Conservation (phyloP, 306 rosid genomes). For the Corylus heterophylla region DNA sequence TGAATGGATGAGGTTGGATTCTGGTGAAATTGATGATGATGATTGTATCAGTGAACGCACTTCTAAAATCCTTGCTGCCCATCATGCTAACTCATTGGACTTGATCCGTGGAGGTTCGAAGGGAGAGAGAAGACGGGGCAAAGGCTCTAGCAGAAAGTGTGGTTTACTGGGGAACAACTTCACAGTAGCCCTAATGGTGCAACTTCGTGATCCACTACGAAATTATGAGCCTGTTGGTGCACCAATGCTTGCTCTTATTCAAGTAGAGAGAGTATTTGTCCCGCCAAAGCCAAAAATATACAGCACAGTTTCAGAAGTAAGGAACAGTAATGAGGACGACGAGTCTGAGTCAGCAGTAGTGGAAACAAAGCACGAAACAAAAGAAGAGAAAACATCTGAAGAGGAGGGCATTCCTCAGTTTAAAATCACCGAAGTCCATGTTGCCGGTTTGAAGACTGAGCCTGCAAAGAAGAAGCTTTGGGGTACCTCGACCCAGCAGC, state of each 20-base stretch:
- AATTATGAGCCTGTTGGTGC: conserved; percentile 84
- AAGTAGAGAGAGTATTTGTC: conserved; percentile 82
- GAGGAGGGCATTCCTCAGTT: conserved; percentile 67
- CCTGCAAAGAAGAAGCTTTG: conserved; percentile 57
- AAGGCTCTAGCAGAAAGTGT: conserved; percentile 52
- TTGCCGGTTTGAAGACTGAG: conserved; percentile 68
- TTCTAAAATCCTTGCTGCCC: conserved; percentile 79
- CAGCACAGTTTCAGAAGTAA: conserved; percentile 45
- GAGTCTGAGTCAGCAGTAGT: conserved; percentile 39
- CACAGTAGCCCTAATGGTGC: conserved; percentile 83
- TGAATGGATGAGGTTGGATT: conserved; percentile 93
- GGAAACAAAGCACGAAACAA: conserved; percentile 40
- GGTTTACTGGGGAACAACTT: conserved; percentile 88
- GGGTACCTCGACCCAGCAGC: conserved; percentile 58
- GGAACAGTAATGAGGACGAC: conserved; percentile 40
- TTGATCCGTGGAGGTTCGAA: conserved; percentile 48
- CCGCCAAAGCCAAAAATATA: conserved; percentile 76
- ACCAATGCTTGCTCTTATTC: conserved; percentile 86
- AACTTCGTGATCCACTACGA: conserved; percentile 87
- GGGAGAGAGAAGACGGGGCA: conserved; percentile 64
- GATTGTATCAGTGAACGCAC: conserved; percentile 79
- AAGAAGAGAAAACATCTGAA: conserved; percentile 44
- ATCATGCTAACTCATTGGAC: conserved; percentile 81
- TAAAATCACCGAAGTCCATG: conserved; percentile 74
- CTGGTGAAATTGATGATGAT: conserved; percentile 82